A percentile compares a stretch with the other conserved stretches of the same genome.
These are phyloP conservation scores for Yamadazyma sp. DNA, from an alignment of 1,139 yeast species.

Conservation along the genomic window DNA sequence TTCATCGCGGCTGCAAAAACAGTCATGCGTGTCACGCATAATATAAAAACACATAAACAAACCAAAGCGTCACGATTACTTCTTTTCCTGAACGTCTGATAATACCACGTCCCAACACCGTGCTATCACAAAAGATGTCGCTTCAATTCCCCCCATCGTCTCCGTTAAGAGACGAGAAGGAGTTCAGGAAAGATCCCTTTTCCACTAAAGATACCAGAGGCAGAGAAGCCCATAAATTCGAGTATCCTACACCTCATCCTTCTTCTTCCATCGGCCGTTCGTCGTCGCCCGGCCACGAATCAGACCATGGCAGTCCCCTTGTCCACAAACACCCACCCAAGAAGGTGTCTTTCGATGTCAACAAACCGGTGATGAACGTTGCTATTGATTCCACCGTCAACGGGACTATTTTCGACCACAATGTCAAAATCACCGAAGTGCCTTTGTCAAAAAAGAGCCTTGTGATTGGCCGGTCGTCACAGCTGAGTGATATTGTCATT, in stretches of 20 bases:
- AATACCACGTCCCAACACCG: too few relatives aligned
- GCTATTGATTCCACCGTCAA: slow-evolving; percentile 13
- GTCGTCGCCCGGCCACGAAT: slow-evolving; percentile 34
- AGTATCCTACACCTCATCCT: slow-evolving; percentile 56
- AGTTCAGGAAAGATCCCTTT: slow-evolving; percentile 21
- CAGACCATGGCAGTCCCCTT: slow-evolving; percentile 6
- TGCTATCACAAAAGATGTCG: too few relatives aligned
- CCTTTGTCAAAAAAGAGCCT: slow-evolving; percentile 31
- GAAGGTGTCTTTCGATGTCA: slow-evolving; percentile 15
- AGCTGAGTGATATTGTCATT: slow-evolving; percentile 58
- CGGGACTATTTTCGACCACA: slow-evolving; percentile 29
- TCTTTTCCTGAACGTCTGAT: too few relatives aligned
- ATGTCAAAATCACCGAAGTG: slow-evolving; percentile 35
- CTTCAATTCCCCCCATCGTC: slow-evolving; percentile 65
- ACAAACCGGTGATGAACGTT: slow-evolving; percentile 11
- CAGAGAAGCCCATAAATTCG: slow-evolving; percentile 10
- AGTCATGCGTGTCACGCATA: slow-evolving; percentile 6
- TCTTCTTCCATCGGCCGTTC: slow-evolving; percentile 52
- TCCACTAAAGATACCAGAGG: slow-evolving; percentile 20
- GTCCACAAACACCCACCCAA: slow-evolving; percentile 9
- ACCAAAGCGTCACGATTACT: slow-evolving; percentile 1
- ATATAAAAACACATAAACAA: slow-evolving; percentile 9
- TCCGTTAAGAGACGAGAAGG: slow-evolving; percentile 43
- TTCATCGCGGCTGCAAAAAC: not conserved
- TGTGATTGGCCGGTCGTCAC: slow-evolving; percentile 64